A percentile compares a stretch with the other conserved stretches of the same genome.
Evolutionary conservation across 352 stramenopile species (phyloP).

Genomic region (Phytophthora megakarya): DNA sequence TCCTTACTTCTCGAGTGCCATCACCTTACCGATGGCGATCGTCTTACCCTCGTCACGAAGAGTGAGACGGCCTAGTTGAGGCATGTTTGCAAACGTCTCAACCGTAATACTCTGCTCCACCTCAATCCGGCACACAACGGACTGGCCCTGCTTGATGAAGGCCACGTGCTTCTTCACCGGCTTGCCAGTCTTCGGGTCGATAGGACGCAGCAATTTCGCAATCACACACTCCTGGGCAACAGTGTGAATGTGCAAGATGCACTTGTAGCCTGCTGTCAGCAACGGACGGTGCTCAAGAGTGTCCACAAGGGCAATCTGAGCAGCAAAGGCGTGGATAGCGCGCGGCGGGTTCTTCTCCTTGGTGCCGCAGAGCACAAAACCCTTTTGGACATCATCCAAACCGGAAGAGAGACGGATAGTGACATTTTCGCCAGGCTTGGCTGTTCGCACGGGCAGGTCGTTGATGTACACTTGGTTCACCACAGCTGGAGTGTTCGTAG

Average conservation of each 20-base stretch:
- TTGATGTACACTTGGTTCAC: constrained; percentile 92
- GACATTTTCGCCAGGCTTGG: constrained; percentile 98
- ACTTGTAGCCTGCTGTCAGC: constrained; percentile 97
- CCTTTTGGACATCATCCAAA: constrained; percentile 87
- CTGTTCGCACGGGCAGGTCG: constrained; percentile 92
- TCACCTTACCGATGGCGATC: constrained; percentile 98
- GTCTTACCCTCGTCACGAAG: constrained; percentile 99
- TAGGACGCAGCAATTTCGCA: constrained; percentile 89
- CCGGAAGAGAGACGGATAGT: constrained; percentile 93
- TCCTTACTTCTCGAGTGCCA: constrained; percentile 89
- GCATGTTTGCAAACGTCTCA: constrained; percentile 95
- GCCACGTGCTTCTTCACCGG: constrained; percentile 91
- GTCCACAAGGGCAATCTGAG: constrained; percentile 95
- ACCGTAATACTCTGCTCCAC: constrained; percentile 94
- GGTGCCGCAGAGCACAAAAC: constrained; percentile 93
- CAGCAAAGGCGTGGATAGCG: constrained; percentile 85
- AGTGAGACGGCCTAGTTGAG: constrained; percentile 97
- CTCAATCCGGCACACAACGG: constrained; percentile 94
- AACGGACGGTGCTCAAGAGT: constrained; percentile 97
- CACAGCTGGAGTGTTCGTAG: constrained; percentile 73
- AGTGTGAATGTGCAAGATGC: constrained; percentile 98
- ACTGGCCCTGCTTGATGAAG: constrained; percentile 96
- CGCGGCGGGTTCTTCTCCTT: constrained; percentile 57
- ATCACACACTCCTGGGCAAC: constrained; percentile 95
- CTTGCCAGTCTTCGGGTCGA: constrained; percentile 91